phyloP scores from a whole-genome alignment of 371 early-diverging fungal species.

The Choanephora cucurbitarum region DNA sequence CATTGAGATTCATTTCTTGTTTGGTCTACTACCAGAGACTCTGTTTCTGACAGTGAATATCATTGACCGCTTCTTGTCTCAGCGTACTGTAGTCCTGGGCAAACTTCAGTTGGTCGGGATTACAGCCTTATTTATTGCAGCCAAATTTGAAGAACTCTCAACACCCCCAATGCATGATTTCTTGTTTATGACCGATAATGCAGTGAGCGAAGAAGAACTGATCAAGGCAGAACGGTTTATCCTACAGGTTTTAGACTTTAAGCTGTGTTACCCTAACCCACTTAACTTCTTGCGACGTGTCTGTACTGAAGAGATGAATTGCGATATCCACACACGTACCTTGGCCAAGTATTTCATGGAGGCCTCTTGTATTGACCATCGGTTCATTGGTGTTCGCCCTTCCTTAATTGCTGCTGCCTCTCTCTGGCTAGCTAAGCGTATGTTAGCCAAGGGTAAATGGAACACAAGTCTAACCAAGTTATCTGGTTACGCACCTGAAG shows the following conservation, averaged over 20 bases:
- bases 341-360: constrained; percentile 98
- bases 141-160: constrained; percentile 97
- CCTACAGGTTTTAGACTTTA: constrained; percentile 81
- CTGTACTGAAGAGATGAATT: constrained; percentile 82
- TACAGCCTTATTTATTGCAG: constrained; percentile 90
- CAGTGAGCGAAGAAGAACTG: constrained; percentile 81
- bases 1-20: constrained; percentile 88
- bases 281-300: constrained; percentile 89
- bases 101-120: constrained; percentile 98
- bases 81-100: constrained; percentile 75
- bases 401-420: constrained; percentile 85
- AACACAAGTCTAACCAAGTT: constrained; percentile 65
- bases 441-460: constrained; percentile 84
- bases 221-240: constrained; percentile 88
- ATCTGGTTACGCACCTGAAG: constrained; percentile 74
- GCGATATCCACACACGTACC: constrained; percentile 87
- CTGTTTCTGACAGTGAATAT: constrained; percentile 94
- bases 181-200: constrained; percentile 78
- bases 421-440: constrained; percentile 86
- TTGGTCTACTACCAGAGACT: constrained; percentile 95
- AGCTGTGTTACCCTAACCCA: constrained; percentile 85
- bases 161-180: constrained; percentile 83
- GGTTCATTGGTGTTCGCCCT: constrained; percentile 74
- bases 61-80: constrained; percentile 95
- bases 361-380: constrained; percentile 85